Base-by-base conservation (phyloP, 306 rosid species). In the Luffa acutangula region DNA sequence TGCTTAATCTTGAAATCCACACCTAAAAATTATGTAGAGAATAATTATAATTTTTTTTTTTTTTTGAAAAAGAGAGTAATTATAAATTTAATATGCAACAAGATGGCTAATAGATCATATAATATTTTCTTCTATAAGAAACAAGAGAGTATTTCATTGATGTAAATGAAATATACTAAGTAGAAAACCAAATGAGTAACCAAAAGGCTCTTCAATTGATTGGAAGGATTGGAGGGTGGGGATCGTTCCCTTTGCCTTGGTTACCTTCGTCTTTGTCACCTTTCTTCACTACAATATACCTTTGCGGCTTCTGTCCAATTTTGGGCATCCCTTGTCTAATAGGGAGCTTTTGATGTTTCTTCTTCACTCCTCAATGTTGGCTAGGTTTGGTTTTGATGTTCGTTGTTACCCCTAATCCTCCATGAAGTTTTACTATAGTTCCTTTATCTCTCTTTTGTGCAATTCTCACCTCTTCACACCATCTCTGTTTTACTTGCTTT, bases 1-100 rank as follows among this genome's bases (percentile, higher is more conserved):
- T 87, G 83, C 78, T 91, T 93, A 36, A 93, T 84, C 81, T 93
- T 93, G 82, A 93, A 93, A 83, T 93, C 98, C 37, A 93, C 98
- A 86, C 98, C 98, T 90, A 80, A 84, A 85, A 51, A 15, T 21
- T 25, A 70, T 48, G 21, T 51, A 48, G 56, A 74, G 13, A 51
- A 74, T 46, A 49, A 15, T 18, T 46, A 25, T n/a, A 25, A 41
- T 51, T 49, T 34, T 14, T 25, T 25, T 25, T 25, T 0, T 25
- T 25, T 25, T 25, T 25, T 25, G 31, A 25, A 25, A 25, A 25
- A 48, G 56, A 74, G 13, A 51, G 51, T 46, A 49, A 15, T 18
- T 21, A 25, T n/a, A 25, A 41, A 74, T 49, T 34, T 14, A 33
- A 17, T 17, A 74, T 49, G 41, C 15, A 51, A 49, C 6, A 49